Conservation (phyloP, 2,329 filamentous ascomycete species). For the Verticillium isaacii region DNA sequence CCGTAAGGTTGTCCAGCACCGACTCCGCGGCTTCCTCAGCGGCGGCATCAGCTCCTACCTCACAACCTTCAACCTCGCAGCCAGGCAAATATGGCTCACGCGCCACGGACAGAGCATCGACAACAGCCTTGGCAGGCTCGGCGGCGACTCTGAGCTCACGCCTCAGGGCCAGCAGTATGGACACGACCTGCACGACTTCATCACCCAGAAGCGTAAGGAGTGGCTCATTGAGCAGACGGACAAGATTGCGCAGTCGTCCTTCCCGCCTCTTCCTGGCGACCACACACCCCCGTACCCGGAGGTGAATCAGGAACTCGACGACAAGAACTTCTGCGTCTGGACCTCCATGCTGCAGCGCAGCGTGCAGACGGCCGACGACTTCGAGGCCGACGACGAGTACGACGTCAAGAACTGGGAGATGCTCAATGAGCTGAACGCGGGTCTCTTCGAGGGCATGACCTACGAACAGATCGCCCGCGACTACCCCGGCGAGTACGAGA, state of each 20-base stretch:
- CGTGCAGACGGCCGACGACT: constrained; percentile 81
- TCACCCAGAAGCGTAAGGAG: constrained; percentile 71
- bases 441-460: constrained; percentile 89
- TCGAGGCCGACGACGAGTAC: constrained; percentile 87
- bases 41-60: constrained; percentile 92
- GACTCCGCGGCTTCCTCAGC: constrained; percentile 86
- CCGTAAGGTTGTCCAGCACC: constrained; percentile 85
- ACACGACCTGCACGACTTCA: constrained; percentile 74
- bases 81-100: constrained; percentile 97
- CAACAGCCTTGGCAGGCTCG: constrained; percentile 82
- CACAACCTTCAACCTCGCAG: constrained; percentile 93
- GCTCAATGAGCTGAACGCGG: constrained; percentile 94
- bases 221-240: constrained; percentile 82
- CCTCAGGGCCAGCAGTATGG: constrained; percentile 77
- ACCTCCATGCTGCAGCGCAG: constrained; percentile 93
- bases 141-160: constrained; percentile 82
- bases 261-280: constrained; percentile 87
- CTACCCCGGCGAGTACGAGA: constrained; percentile 75
- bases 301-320: constrained; percentile 61
- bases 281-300: constrained; percentile 94
- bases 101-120: constrained; percentile 88
- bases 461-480: constrained; percentile 83
- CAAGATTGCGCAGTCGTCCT: constrained; percentile 70
- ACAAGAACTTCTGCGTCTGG: constrained; percentile 97
- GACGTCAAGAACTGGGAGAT: constrained; percentile 97